Conservation (phyloP, 192 early-diverging fungal species). For the Podila verticillata region DNA sequence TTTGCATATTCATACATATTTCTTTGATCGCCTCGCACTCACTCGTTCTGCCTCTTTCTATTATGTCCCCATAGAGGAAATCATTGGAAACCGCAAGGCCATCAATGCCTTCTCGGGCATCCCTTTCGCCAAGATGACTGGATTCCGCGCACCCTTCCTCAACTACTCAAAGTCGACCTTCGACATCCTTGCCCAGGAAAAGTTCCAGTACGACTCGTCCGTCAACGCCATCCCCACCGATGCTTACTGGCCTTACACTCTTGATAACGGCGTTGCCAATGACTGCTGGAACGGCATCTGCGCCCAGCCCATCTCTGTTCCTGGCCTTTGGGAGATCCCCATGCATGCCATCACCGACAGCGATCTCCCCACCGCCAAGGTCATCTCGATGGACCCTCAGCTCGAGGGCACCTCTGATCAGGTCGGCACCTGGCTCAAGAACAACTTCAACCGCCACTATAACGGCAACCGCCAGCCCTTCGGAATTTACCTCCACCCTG, state of each 20-base stretch:
- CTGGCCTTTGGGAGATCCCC: slow-evolving; percentile 73
- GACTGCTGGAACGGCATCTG: slow-evolving; percentile 64
- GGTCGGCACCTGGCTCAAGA: slow-evolving; percentile 56
- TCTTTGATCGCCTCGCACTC: background rate
- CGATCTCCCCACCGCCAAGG: slow-evolving; percentile 9
- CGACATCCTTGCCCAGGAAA: slow-evolving; percentile 45
- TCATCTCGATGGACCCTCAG: slow-evolving; percentile 59
- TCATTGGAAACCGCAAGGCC: slow-evolving; percentile 13
- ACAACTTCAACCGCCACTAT: slow-evolving; percentile 62
- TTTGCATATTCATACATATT: too few relatives aligned
- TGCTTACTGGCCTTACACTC: slow-evolving; percentile 70
- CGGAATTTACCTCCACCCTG: slow-evolving; percentile 51
- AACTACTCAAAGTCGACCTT: slow-evolving; percentile 57
- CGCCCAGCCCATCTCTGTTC: slow-evolving; percentile 35
- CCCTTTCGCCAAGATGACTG: slow-evolving; percentile 60
- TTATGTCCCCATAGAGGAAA: slow-evolving; percentile 3
- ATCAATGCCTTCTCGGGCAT: slow-evolving; percentile 63
- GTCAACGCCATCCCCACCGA: slow-evolving; percentile 55
- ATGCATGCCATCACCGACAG: slow-evolving; percentile 63
- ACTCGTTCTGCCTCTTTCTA: background rate
- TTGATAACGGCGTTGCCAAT: slow-evolving; percentile 68
- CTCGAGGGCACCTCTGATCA: slow-evolving; percentile 51
- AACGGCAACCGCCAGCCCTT: slow-evolving; percentile 60
- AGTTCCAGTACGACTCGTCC: slow-evolving; percentile 66
- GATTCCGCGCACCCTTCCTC: slow-evolving; percentile 72